Evolutionary conservation across 2,329 filamentous ascomycete species (phyloP).

Genomic region (Diaporthe caulivora): DNA sequence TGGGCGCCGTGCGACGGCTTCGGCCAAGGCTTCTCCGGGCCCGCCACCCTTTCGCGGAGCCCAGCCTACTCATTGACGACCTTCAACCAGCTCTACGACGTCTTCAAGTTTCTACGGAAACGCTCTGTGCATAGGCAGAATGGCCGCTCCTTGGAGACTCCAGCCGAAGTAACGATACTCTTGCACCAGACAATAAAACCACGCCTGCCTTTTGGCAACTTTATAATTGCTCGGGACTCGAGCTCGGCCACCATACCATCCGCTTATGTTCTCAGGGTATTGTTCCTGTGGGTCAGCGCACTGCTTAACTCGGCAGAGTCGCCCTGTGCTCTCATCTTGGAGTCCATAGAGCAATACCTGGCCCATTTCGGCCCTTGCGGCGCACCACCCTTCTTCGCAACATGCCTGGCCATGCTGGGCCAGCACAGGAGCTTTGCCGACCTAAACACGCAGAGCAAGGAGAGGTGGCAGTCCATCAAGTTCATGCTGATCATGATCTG

Average conservation of each 20-base stretch:
- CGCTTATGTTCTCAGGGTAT: constrained; percentile 43
- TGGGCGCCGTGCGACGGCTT: constrained; percentile 69
- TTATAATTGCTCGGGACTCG: constrained; percentile 40
- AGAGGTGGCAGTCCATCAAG: constrained; percentile 33
- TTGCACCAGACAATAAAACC: constrained; percentile 42
- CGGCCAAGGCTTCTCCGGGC: constrained; percentile 43
- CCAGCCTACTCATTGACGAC: constrained; percentile 54
- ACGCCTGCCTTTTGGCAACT: constrained; percentile 43
- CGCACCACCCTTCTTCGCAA: constrained; percentile 44
- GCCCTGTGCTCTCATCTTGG: constrained; percentile 39
- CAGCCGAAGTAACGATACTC: constrained; percentile 33
- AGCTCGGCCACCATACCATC: constrained; percentile 44
- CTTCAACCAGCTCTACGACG: constrained; percentile 57
- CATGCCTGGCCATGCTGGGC: constrained; percentile 42
- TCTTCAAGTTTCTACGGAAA: constrained; percentile 52
- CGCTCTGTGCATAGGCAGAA: constrained; percentile 33
- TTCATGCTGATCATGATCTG: constrained; percentile 35
- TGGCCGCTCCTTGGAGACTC: constrained; percentile 23
- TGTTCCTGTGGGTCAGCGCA: constrained; percentile 45
- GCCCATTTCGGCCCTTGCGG: constrained; percentile 44
- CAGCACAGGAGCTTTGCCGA: constrained; percentile 38
- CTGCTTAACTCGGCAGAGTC: constrained; percentile 40
- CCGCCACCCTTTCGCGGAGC: constrained; percentile 44
- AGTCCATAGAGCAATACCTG: constrained; percentile 44
- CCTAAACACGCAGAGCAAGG: constrained; percentile 38